Evolutionary conservation across 148 eudicot genomes (phyloP), one percentile per base, ranked within the genome.

Genomic region (Nepenthes mirabilis): DNA sequence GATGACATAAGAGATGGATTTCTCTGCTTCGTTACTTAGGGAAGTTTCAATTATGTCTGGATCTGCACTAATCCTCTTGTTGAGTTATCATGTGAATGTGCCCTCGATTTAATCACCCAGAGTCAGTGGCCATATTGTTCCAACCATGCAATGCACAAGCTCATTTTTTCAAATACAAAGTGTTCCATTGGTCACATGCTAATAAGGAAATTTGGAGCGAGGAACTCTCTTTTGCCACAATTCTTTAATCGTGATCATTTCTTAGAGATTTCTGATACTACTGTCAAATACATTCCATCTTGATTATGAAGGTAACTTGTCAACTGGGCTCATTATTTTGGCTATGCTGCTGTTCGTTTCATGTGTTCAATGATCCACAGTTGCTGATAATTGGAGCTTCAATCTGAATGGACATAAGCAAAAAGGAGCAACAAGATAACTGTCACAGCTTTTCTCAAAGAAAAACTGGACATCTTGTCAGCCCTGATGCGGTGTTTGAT

Each of bases 401-500:
- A 90, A 53, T 72, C 50, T 65, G 87, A 91, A 70, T 91, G 97
- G 95, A 81, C 82, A 72, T 89, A 76, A 55, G 93, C 91, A 60
- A 90, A 91, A 79, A 77, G 78, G 74, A 77, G 66, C 55, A 91
- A 91, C 79, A 91, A 91, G 69, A 65, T 82, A 69, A 87, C 80
- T 82, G 81, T 76, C 71, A 91, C 75, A 34, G 73, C 79, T 56
- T 81, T 80, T 64, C 51, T 91, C 59, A 81, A 63, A 81, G 87
- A 87, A 63, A 84, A 69, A 91, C 97, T 9, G 95, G 95, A 53
- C 84, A 91, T 73, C 48, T 81, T 55, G 81, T 91, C 72, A 81
- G 77, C 76, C 95, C 95, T 59, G 97, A 87, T 71, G 95, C 93
- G 60, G 87, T 91, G 95, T 91, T 91, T 72, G 97, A 91, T 73